Base-by-base conservation (phyloP, 352 stramenopile species). In the Pythium volutum region DNA sequence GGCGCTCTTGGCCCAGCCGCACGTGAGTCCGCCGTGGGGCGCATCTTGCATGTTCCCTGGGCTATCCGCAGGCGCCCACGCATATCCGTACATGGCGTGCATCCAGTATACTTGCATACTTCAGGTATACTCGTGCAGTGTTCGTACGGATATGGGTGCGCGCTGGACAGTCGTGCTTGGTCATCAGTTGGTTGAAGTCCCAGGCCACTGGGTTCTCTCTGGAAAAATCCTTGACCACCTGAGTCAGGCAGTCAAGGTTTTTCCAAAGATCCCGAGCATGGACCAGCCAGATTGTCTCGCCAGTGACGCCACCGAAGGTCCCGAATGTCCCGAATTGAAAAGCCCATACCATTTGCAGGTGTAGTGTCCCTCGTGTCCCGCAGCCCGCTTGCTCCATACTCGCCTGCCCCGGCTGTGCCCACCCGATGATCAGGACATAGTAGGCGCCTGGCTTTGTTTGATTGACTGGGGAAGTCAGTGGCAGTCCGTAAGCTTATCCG, bases 121-220 rank as follows among this genome's bases (percentile, higher is more conserved):
- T 45, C n/a, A 20, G 34, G 31, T 45, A 45, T 55, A 55, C 31
- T 33, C 49, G n/a, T 38, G 18, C 10, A n/a, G n/a, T 42, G 29
- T 55, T 55, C 31, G 49, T 55, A 45, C 49, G 49, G 49, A 55
- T 55, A 55, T 29, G 29, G 49, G 33, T 31, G n/a, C 22, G 25
- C 15, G 16, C 11, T 25, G 5, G 47, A 25, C 15, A 6, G 27
- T n/a, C n/a, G n/a, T n/a, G n/a, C n/a, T n/a, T n/a, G n/a, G n/a
- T n/a, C n/a, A n/a, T n/a, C n/a, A n/a, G 16, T 47, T 8, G 12
- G 46, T 52, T 52, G 46, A 52, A 52, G 46, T 38, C 16, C 3
- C 26, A 15, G 38, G 46, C 23, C 25, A 38, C 33, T 38, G 33
- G n/a, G n/a, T n/a, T n/a, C n/a, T n/a, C n/a, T n/a, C n/a, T n/a